Evolutionary conservation across 192 early-diverging fungal species (phyloP), one percentile per base, ranked within the genome.

Genomic region (Coemansia sp.): DNA sequence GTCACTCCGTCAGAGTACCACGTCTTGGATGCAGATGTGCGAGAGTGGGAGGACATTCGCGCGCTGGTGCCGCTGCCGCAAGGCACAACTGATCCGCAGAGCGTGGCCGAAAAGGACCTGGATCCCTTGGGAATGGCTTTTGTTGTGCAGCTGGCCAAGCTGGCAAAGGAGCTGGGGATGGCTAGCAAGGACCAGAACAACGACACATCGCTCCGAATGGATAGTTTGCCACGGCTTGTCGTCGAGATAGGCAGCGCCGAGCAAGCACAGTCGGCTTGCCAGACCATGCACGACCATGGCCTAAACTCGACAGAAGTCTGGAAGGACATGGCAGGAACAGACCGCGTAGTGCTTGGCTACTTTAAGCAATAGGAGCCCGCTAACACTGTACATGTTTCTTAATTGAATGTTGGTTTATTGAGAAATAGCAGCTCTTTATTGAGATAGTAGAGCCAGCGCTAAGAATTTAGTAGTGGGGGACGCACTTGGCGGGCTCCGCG

Each of bases 11-110:
- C 65, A 2, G 92, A 95, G 62, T 92, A 91, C 52, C 58, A 56
- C 0, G 53, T 42, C 2, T 68, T 98, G 3, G 88, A 88, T 5
- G 74, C 87, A 2, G 85, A 86, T 44, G 91, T 98, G 1, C 81
- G 81, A n/a, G 77, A 84, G 24, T 98, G 93, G 93, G 95, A 98
- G 67, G 93, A 95, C 61, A 68, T 65, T 18, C 65, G 73, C 9
- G 93, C 95, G 1, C 68, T 98, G 8, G 66, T 92, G 2, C 76
- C 76, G 1, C 29, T 60, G 43, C 67, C 67, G 3, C 26, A 32
- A 8, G 44, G 35, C 14, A 34, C 21, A 12, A 33, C 53, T 2
- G 66, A 57, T 17, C 40, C 41, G 12, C 26, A 29, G 0, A 50
- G 18, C 8, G 50, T 58, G 6, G 0, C 24, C 6, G 19, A 36